Evolutionary conservation across 2,329 filamentous ascomycete genomes (phyloP).

Genomic region (Cladorrhinum sp.): DNA sequence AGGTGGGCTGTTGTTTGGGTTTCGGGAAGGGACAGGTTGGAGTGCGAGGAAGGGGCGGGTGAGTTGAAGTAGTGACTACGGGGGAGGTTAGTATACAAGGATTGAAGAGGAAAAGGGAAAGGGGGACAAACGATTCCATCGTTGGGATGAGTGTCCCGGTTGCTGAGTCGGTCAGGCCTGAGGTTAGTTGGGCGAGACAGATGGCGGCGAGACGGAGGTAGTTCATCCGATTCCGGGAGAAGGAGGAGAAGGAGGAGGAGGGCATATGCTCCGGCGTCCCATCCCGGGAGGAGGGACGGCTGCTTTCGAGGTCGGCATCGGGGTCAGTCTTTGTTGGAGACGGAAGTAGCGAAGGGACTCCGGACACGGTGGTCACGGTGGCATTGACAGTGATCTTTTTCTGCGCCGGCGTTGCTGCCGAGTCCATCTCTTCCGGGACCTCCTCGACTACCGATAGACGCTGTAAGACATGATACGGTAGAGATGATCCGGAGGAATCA

Average conservation of each 20-base stretch:
- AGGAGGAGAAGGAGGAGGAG: neutral
- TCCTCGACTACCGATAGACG: neutral
- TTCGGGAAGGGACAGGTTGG: neutral
- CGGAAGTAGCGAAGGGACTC: neutral
- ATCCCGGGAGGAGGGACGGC: neutral
- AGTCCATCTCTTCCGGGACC: neutral
- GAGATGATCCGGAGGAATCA: neutral
- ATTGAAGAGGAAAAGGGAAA: neutral
- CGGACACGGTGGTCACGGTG: neutral
- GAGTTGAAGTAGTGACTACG: neutral
- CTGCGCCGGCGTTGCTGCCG: neutral
- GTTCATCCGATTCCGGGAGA: neutral
- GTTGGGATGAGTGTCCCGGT: neutral
- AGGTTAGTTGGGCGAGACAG: neutral
- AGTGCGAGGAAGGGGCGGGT: neutral
- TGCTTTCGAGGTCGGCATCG: neutral
- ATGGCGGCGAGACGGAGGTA: neutral
- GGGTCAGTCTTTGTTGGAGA: neutral
- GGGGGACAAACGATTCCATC: neutral
- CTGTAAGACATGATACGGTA: neutral
- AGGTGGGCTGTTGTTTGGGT: constrained; percentile 14
- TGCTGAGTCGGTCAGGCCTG: neutral
- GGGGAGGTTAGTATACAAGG: neutral
- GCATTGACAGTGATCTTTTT: neutral
- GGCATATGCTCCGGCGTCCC: neutral